Evolutionary conservation across 2,329 filamentous ascomycete species (phyloP).

Genomic region (Epichloe brachyelytri): DNA sequence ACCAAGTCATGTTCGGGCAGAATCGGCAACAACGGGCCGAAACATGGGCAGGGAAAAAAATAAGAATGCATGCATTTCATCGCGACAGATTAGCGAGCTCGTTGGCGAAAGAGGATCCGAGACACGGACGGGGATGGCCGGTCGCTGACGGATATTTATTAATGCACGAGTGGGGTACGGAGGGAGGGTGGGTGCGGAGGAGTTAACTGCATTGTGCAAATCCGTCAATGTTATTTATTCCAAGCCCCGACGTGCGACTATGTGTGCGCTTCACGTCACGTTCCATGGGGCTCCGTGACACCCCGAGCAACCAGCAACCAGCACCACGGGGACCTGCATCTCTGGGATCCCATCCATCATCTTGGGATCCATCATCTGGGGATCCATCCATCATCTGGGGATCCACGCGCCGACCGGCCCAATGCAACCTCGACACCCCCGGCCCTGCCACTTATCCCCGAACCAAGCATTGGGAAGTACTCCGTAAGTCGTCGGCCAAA

Average conservation of each 20-base stretch:
- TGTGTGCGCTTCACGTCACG: neutral
- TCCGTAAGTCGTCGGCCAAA: neutral
- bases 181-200: too few species aligned
- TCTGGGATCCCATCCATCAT: too few species aligned
- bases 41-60: neutral
- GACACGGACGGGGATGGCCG: neutral
- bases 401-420: constrained; percentile 1
- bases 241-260: neutral
- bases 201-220: too few species aligned
- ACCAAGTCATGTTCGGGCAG: neutral
- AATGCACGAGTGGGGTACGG: neutral
- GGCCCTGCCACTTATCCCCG: neutral
- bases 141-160: neutral
- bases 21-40: neutral
- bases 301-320: too few species aligned
- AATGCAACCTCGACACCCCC: neutral
- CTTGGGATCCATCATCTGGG: neutral
- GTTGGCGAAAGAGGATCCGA: neutral
- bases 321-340: too few species aligned
- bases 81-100: neutral
- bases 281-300: neutral
- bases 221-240: neutral
- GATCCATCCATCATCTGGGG: neutral
- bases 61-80: neutral
- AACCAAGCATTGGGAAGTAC: too few species aligned